Evolutionary conservation across 495 filamentous ascomycete species (phyloP), one percentile per base, ranked within the genome.

Genomic region (Neurospora sp.): DNA sequence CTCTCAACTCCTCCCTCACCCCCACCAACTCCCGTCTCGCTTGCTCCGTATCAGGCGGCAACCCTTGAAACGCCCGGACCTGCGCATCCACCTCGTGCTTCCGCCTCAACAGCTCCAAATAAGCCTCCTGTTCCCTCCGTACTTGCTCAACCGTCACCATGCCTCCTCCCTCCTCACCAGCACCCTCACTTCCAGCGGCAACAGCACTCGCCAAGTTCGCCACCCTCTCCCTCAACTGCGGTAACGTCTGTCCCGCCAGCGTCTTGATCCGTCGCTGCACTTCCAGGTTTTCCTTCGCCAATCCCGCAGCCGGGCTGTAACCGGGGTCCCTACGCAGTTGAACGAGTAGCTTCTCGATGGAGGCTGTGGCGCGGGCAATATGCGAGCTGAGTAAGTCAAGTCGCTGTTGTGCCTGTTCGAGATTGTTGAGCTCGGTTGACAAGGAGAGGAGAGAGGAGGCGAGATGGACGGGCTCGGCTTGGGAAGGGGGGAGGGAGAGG

Each of bases 31-130:
- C 89, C 18, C 85, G 78, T 74, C 90, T 85, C 35, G 93, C 93
- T 37, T 87, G 85, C 70, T 91, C 87, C 38, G 87, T 81, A 75
- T 95, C 91, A 16, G 88, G 88, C 14, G 93, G 92, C 73, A 97
- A 78, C 9, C 91, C 89, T 74, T 90, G 86, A 76, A 92, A 95
- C 4, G 81, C 85, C 38, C 80, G 80, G 10, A 92, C 85, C 77
- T 89, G 85, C 0, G 78, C 81, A 71, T 92, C 89, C 27, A 94
- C 77, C 20, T 85, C 85, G 72, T 86, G 84, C 69, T 91, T 89
- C 44, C 80, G 76, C 3, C 79, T 75, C 23, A 87, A 80, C 75
- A 90, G 74, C 3, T 81, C 84, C 31, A 83, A 82, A 44, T 92
- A 87, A 0, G 80, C 84, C 9, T 82, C 79, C 75, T 92, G 90